Evolutionary conservation across 257 asterid species (phyloP).

Genomic region (Echites panduratus): DNA sequence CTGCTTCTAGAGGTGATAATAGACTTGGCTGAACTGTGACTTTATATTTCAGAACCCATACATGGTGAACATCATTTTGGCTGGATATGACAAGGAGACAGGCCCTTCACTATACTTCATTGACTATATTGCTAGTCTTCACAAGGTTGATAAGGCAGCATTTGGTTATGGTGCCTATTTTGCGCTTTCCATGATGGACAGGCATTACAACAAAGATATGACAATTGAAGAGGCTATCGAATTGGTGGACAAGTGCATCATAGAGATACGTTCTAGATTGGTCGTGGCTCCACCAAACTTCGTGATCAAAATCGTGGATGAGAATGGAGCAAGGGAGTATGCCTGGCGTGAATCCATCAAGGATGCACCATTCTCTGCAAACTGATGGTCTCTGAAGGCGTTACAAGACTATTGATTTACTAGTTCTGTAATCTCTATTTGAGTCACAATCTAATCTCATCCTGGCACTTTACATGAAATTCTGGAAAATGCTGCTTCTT

Average conservation of each 20-base stretch:
- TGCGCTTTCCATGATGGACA: conserved; percentile 87
- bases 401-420: not conserved
- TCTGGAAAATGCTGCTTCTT: not conserved
- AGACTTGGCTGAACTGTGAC: not conserved
- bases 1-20: too few relatives aligned
- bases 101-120: conserved; percentile 87
- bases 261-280: conserved; percentile 74
- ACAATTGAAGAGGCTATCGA: conserved; percentile 77
- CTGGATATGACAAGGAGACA: conserved; percentile 83
- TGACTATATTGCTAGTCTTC: conserved; percentile 81
- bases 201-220: conserved; percentile 85
- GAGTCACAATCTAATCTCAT: not conserved
- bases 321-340: conserved; percentile 75
- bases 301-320: conserved; percentile 83
- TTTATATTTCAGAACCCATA: conserved; percentile 62
- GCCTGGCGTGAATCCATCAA: conserved; percentile 74
- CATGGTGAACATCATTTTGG: conserved; percentile 72
- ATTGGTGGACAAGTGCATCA: conserved; percentile 68
- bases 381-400: conserved; percentile 21
- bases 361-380: conserved; percentile 42
- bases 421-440: not conserved
- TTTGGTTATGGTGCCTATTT: conserved; percentile 92
- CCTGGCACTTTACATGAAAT: not conserved
- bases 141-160: conserved; percentile 89
- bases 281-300: conserved; percentile 93